Evolutionary conservation across 116 monocot species (phyloP), one percentile per base, ranked within the genome.

Genomic region (Trichopus zeylanicus): DNA sequence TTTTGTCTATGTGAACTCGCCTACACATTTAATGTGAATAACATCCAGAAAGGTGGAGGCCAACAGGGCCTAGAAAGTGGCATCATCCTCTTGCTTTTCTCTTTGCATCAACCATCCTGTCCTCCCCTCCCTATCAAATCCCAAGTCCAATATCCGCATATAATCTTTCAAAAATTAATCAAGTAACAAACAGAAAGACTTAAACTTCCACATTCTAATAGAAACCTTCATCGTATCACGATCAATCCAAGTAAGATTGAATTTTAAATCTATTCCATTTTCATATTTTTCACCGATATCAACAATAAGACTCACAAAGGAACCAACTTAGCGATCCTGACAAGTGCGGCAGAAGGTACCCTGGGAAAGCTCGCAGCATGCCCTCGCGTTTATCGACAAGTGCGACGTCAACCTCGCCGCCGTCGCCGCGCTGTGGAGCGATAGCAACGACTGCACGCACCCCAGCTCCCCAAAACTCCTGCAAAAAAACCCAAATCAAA

Each of bases 291-390:
- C 42, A 42, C 2, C 13, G 42, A 42, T 42, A 42, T 42, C 42
- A 42, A 42, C n/a, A 42, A 42, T 42, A 75, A 69, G 69, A 73
- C 61, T 62, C 61, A 73, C 55, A 78, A 65, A 63, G 51, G 63
- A 75, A 34, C 72, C 42, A 68, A 57, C 73, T 55, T 73, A 79
- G 74, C 67, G 81, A 81, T 85, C 89, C 76, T 83, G 81, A 67
- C 89, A 81, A 83, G 73, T 78, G 75, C 80, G 78, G 69, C 80
- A 65, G 55, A 79, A 89, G 81, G 83, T 86, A 95, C 95, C 95
- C 81, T 86, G 89, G 60, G 86, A 95, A 28, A 95, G 86, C 86
- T 95, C 95, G 60, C 83, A 89, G 76, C 82, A 95, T 20, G 95
- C 89, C 46, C 95, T 75, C 26, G 67, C 83, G 71, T 74, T 81